Conservation (phyloP, 1,284 basidiomycete species). For the Uromyces viciae-fabae region DNA sequence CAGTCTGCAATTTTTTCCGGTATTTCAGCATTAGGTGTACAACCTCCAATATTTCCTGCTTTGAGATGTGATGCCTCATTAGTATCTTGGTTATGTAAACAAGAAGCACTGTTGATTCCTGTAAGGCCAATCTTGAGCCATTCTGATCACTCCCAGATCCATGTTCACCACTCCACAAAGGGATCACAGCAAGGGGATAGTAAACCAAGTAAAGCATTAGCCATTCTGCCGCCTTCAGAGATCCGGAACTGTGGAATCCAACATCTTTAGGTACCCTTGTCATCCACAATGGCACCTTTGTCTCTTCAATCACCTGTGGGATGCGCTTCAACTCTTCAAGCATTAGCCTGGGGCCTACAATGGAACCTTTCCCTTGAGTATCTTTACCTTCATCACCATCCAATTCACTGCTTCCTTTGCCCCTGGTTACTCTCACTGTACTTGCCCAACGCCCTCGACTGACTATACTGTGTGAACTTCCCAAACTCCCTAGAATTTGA, state of each 20-base stretch:
- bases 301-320: background rate
- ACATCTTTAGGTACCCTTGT: slow-evolving; percentile 7
- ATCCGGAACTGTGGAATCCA: background rate
- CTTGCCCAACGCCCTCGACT: background rate
- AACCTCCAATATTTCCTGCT: background rate
- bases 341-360: background rate
- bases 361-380: background rate
- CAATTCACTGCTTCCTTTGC: background rate
- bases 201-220: slow-evolving; percentile 3
- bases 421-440: background rate
- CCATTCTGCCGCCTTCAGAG: slow-evolving; percentile 6
- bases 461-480: background rate
- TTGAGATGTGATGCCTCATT: background rate
- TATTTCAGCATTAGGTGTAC: background rate
- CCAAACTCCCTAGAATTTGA: background rate
- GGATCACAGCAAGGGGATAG: background rate
- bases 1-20: background rate
- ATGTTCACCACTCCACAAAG: background rate
- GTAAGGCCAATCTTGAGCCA: background rate
- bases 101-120: background rate
- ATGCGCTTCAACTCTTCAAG: background rate
- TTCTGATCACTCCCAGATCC: background rate
- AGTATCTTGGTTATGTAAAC: background rate
- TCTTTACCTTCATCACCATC: background rate
- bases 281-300: slow-evolving; percentile 6